Percentiles rank a stretch among this genome's conserved stretches.
phyloP scores from a whole-genome alignment of 768 basidiomycete species.

The Vararia minispora region DNA sequence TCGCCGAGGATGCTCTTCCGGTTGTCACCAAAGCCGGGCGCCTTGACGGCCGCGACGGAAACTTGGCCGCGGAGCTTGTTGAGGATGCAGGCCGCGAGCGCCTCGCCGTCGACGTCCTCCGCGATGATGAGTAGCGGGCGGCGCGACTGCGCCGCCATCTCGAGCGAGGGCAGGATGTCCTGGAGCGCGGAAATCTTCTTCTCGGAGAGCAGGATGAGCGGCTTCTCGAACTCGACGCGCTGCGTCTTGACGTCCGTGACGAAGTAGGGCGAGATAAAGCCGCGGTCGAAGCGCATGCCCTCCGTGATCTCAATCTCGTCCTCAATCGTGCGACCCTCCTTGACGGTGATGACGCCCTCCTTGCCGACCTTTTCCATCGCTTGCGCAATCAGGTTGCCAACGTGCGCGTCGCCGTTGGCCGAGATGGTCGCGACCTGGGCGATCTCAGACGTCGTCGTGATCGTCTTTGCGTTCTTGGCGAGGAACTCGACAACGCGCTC shows the following conservation, averaged over 20 bases:
- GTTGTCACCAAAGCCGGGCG: slow-evolving; percentile 98
- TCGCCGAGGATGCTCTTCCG: slow-evolving; percentile 97
- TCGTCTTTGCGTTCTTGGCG: slow-evolving; percentile 77
- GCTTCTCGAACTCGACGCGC: slow-evolving; percentile 96
- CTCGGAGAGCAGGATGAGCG: slow-evolving; percentile 84
- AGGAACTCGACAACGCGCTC: slow-evolving; percentile 86
- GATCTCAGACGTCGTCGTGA: slow-evolving; percentile 96
- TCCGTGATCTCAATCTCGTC: slow-evolving; percentile 99
- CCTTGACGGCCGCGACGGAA: slow-evolving; percentile 89
- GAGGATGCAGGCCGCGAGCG: slow-evolving; percentile 93
- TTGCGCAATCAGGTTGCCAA: slow-evolving; percentile 91
- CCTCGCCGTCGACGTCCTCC: slow-evolving; percentile 97
- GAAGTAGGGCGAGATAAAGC: slow-evolving; percentile 97
- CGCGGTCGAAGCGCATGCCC: slow-evolving; percentile 99
- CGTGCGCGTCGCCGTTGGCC: slow-evolving; percentile 69
- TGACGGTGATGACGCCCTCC: slow-evolving; percentile 99
- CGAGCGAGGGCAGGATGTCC: slow-evolving; percentile 90
- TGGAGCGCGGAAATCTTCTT: slow-evolving; percentile 96
- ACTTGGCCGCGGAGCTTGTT: slow-evolving; percentile 99
- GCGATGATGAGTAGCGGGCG: slow-evolving; percentile 95
- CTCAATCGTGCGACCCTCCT: slow-evolving; percentile 96
- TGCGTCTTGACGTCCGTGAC: slow-evolving; percentile 96
- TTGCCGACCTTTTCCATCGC: slow-evolving; percentile 99
- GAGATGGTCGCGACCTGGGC: slow-evolving; percentile 88
- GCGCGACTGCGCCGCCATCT: slow-evolving; percentile 66